Evolutionary conservation across 73 alveolate species (phyloP), one percentile per base, ranked within the genome.

Genomic region (Uronychia binucleata): DNA sequence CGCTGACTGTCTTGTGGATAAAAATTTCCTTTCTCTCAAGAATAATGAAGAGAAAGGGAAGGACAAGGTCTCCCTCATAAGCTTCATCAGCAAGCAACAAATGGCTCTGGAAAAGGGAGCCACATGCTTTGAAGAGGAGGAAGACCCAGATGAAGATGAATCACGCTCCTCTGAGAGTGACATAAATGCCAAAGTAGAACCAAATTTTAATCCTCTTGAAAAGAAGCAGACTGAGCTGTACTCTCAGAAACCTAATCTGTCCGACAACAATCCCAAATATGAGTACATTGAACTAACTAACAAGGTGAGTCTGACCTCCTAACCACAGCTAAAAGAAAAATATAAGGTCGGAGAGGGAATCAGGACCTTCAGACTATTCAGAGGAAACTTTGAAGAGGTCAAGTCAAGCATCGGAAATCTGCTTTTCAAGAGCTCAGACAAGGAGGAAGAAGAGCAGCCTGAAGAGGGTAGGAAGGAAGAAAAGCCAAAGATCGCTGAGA

Each of bases 371-470:
- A 78, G 84, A 28, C 78, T 67, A 13, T 25, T 26, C 29, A 26
- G 31, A 34, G 92, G 92, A 26, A 31, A 46, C 57, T 86, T 31
- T 78, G 92, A 79, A 31, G 88, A 86, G 67, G 81, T 58, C n/a
- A 46, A 46, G 19, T 11, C 25, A n/a, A 28, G 26, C 80, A 59
- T n/a, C 79, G 58, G 75, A 77, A 77, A 31, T 59, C 67, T 67
- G 30, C 1, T 67, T 5, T 67, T 25, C 13, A 25, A 13, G 5
- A 1, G 28, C 84, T 58, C 26, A 13, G 74, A 67, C 32, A 67
- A 67, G 26, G 75, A 57, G 34, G 86, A 77, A 27, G 81, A 76
- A 46, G 80, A 30, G 27, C 81, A 78, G 26, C 88, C 35, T 26
- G 84, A 79, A 28, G 80, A 78, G 8, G 79, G 58, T 26, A 26